Base-by-base conservation (phyloP, 2,329 filamentous ascomycete genomes). In the Calcarisporium arbuscula region DNA sequence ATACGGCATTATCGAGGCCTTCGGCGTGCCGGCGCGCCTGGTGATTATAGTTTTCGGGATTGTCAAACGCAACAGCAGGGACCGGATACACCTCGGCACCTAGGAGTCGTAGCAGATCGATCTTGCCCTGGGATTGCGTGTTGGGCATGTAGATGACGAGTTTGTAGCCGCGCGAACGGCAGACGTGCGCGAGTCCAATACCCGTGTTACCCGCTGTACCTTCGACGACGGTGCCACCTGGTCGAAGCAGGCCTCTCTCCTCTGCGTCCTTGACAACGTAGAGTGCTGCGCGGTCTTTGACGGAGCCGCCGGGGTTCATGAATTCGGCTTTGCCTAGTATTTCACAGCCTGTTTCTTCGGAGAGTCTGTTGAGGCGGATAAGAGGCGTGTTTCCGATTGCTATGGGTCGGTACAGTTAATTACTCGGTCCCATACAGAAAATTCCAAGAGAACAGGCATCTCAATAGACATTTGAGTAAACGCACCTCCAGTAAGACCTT, bases 111-210 rank as follows among this genome's bases (percentile, higher is more conserved):
- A 98, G 70, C 34, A 98, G 74, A 60, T 96, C 92, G 56, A 98
- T 85, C 71, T 98, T 98, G 58, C 89, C 92, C 65, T 95, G 90
- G 15, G 89, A 94, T 67, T 96, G 92, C 31, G 90, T 96, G 70
- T 98, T 85, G 51, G 92, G 92, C 92, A 98, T 96, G 77, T 96
- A 98, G 58, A 98, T 98, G 56, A 96, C 89, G 32, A 95, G 80
- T 58, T 83, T 83, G 73, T 98, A 96, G 26, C 90, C 92, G 51
- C 82, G 83, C 23, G 82, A 85, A 41, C 90, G 79, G 67, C 92
- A 96, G 37, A 98, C 92, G 65, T 96, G 92, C 15, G 92, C 92
- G 28, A 98, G 82, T 2, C 92, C 92, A 60, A 98, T 98, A 46
- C 92, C 92, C 19, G 92, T 98, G 70, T 96, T 98, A 34, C 92